phyloP scores from a whole-genome alignment of 176 grass and related monocot genomes.

The Stipa capillata region DNA sequence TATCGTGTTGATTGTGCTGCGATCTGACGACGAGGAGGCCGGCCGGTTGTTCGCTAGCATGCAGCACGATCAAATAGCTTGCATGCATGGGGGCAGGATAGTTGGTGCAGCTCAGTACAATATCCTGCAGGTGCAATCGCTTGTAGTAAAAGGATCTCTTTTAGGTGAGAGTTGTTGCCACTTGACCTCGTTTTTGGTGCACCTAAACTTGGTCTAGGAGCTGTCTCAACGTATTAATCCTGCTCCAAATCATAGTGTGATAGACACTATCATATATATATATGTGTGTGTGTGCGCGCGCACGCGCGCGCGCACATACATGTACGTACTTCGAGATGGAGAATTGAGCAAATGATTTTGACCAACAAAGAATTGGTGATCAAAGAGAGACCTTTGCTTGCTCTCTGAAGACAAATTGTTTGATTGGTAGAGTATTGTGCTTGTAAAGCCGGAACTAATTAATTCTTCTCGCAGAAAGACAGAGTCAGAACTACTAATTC shows the following conservation, averaged over 20 bases:
- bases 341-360: background rate
- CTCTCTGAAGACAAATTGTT: background rate
- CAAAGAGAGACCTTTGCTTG: background rate
- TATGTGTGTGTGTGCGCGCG: no score
- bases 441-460: constrained; percentile 1
- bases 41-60: background rate
- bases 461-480: no score
- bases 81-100: background rate
- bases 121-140: constrained; percentile 31
- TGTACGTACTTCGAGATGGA: background rate
- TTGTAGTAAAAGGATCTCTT: constrained; percentile 40
- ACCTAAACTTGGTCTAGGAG: constrained; percentile 34
- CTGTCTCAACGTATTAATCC: background rate
- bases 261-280: background rate
- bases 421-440: background rate
- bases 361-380: background rate
- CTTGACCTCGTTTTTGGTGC: constrained; percentile 27
- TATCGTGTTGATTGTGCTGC: no score
- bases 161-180: constrained; percentile 64
- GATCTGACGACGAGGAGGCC: no score
- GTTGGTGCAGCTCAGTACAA: background rate
- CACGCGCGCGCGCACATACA: no score
- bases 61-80: constrained; percentile 11
- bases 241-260: background rate
- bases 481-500: no score